Evolutionary conservation across 305 asterid genomes (phyloP), one percentile per base, ranked within the genome.

Genomic region (Solanum hybrid): DNA sequence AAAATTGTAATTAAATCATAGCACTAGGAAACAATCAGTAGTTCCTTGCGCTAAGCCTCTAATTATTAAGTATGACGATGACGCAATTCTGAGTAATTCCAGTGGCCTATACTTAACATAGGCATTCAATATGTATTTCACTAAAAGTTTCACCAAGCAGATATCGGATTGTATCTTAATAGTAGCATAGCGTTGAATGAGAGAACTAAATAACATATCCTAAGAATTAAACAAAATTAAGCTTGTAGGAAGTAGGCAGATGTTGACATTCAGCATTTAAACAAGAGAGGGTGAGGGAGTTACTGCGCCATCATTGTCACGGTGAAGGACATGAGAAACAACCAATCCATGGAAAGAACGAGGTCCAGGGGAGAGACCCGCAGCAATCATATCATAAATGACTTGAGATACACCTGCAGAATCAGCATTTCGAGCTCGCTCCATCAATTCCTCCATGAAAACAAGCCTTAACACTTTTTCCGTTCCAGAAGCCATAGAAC

Each of bases 381-480:
- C 99, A 39, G 99, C 99, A 93, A 96, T 92, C 99, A 97, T 97
- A 89, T 97, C 99, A 87, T 96, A 97, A 51, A 97, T 95, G 86
- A 97, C 98, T 76, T 95, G 97, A 73, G 99, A 96, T 91, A 95
- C 99, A 31, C 98, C 99, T 34, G 92, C 86, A 18, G 92, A 92
- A 91, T 94, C 95, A 61, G 95, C 97, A 37, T 91, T 93, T 24
- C 99, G 87, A 71, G 99, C 98, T 57, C 95, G 95, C 86, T 77
- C 94, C 99, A 96, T 97, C 89, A 97, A 67, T 93, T 96, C 99
- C 93, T 97, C 99, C 99, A 96, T 97, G 93, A 97, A 97, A 31
- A 96, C 98, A 37, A 97, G 94, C 88, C 99, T 92, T 90, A 97
- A 92, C 22, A 93, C 92, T 91, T 97, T 97, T 95, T 97, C 99